Evolutionary conservation across 2,329 filamentous ascomycete species (phyloP), one percentile per base, ranked within the genome.

Genomic region (Teratosphaeria nubilosa): DNA sequence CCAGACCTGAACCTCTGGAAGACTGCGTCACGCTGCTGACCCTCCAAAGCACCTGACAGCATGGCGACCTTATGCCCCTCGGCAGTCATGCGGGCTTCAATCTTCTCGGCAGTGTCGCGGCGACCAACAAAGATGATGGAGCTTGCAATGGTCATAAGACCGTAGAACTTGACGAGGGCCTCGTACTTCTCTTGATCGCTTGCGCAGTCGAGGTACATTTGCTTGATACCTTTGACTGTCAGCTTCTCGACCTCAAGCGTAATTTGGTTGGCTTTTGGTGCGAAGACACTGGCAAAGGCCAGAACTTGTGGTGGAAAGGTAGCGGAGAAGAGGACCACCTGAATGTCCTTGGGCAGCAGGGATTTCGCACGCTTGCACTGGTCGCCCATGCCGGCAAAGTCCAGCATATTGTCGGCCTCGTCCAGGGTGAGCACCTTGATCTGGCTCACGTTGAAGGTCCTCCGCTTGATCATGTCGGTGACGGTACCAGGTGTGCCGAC

Each of bases 51-150:
- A 70, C 91, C 91, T 65, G 95, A 94, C 61, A 99, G 79, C 24
- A 90, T 91, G 5, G 88, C 91, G 24, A 97, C 90, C 67, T 90
- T 90, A 78, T 99, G 94, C 22, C 91, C 92, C 69, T 97, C 92
- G 1, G 81, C 82, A 24, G 84, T 81, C 90, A 99, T 95, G 64
- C 90, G 87, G 59, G 82, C 80, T 73, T 95, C 86, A 62, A 99
- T 96, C 70, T 90, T 84, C 57, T 81, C 82, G 24, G 94, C 94
- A 56, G 91, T 96, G 63, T 87, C 84, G 70, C 91, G 88, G 55
- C 88, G 94, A 88, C 95, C 90, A 73, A 97, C 92, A 70, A 99
- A 99, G 67, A 99, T 97, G 70, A 99, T 96, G 0, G 94, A 97
- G 7, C 92, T 96, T 5, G 91, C 91, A 67, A 97, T 91, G 16